These are phyloP conservation scores for Starmerella powellii DNA, from an alignment of 805 yeast genomes.

Conservation along the genomic window DNA sequence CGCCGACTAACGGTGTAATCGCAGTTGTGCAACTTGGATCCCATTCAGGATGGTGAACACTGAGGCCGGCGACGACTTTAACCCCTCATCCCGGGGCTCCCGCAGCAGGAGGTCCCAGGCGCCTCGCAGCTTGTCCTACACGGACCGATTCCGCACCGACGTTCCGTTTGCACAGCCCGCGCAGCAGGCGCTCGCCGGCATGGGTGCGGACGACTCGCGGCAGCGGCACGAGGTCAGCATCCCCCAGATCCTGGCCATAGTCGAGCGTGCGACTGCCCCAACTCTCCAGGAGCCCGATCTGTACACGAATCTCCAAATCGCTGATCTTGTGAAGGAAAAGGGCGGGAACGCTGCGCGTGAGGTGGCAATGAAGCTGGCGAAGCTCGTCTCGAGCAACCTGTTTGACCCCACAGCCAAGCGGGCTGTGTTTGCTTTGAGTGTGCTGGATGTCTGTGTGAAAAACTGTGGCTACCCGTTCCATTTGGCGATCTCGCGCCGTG, in stretches of 20 bases:
- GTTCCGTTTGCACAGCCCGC: conserved; percentile 12
- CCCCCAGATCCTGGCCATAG: conserved; percentile 12
- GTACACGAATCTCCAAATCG: conserved; percentile 77
- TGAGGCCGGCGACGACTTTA: too few species aligned
- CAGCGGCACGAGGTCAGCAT: conserved; percentile 8
- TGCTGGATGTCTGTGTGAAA: conserved; percentile 81
- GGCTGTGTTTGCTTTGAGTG: conserved; percentile 61
- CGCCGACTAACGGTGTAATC: too few species aligned
- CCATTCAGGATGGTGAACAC: too few species aligned
- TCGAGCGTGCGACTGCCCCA: conserved; percentile 77
- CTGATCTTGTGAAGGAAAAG: conserved; percentile 84
- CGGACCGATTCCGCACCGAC: conserved; percentile 23
- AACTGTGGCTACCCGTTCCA: conserved; percentile 98
- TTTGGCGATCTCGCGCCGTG: conserved; percentile 86
- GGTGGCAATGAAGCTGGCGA: conserved; percentile 78
- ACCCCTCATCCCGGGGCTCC: background rate
- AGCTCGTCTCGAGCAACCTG: conserved; percentile 32
- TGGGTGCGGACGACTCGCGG: background rate
- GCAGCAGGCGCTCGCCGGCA: background rate
- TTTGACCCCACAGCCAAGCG: conserved; percentile 58
- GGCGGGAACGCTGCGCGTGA: conserved; percentile 87
- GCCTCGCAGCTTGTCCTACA: conserved; percentile 12
- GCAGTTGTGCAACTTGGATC: too few species aligned
- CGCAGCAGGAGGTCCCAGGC: background rate
- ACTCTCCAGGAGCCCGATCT: conserved; percentile 75